Evolutionary conservation across 2,329 filamentous ascomycete genomes (phyloP), one percentile per base, ranked within the genome.

Genomic region (Metarhizium brunneum): DNA sequence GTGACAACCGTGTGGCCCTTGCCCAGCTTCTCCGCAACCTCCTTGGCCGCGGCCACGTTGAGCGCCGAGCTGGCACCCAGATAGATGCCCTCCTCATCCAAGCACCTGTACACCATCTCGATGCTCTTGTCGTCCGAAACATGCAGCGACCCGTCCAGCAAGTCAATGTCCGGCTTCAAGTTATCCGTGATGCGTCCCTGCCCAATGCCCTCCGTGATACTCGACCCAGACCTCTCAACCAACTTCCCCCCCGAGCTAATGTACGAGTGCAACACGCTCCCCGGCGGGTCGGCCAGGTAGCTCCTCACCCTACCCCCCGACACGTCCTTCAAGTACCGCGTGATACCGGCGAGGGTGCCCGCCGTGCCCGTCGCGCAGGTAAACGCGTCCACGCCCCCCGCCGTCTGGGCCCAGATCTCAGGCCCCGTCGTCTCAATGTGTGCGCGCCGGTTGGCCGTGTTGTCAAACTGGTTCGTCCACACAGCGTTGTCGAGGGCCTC

Each of bases 391-490:
- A 99, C 74, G 61, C 86, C 86, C 40, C 94, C 92, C 2, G 69
- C 74, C 0, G 94, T 97, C 78, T 99, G 94, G 32, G 85, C 76
- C 94, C 94, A 99, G 68, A 99, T 96, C 74, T 99, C 94, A 0
- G 94, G 94, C 0, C 94, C 94, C 0, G 94, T 99, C 2, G 92
- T 97, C 77, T 96, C 92, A 63, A 97, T 87, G 70, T 99, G 94
- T 50, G 94, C 94, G 66, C 88, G 85, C 53, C 94, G 82, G 73
- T 99, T 99, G 54, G 94, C 94, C 53, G 81, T 85, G 76, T 99
- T 99, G 71, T 99, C 94, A 74, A 99, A 99, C 75, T 99, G 94
- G 73, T 99, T 95, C 48, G 94, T 99, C 94, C 94, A 99, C 14
- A 97, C 92, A 8, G 92, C 91, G 65, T 94, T 94, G 16, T 90